These are phyloP conservation scores for Polygonum aviculare DNA, from an alignment of 148 eudicot genomes.

Conservation along the genomic window DNA sequence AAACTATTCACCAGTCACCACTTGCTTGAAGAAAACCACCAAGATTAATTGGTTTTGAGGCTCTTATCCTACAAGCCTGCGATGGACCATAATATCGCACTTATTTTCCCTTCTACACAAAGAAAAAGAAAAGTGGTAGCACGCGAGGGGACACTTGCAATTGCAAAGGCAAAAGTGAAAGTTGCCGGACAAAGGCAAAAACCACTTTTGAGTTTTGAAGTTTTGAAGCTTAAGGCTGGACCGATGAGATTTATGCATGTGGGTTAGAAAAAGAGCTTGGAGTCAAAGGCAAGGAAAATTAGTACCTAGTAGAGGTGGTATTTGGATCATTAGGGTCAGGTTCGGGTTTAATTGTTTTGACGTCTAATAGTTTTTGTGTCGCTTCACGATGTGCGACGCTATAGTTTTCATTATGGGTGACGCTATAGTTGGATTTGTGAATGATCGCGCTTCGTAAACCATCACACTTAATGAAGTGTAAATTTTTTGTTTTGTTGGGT, in stretches of 20 bases:
- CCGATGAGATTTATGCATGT: neutral
- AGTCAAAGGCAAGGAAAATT: neutral
- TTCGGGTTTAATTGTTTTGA: too few relatives aligned
- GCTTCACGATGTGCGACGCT: too few relatives aligned
- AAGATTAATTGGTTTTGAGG: neutral
- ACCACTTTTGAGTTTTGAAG: neutral
- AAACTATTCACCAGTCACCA: too few relatives aligned
- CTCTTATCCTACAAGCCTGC: neutral
- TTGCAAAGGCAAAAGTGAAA: constrained; percentile 1
- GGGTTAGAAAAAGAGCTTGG: neutral
- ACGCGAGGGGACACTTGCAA: constrained; percentile 6
- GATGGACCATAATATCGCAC: neutral
- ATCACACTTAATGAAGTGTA: too few relatives aligned
- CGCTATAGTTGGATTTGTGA: too few relatives aligned
- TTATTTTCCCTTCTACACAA: neutral
- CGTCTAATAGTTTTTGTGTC: too few relatives aligned
- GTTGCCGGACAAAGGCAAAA: neutral
- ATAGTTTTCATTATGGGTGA: too few relatives aligned
- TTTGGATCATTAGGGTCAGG: too few relatives aligned
- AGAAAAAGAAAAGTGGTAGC: neutral
- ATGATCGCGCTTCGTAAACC: too few relatives aligned
- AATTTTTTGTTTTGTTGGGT: too few relatives aligned
- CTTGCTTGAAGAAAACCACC: neutral
- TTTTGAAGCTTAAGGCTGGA: neutral
- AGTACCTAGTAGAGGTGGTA: too few relatives aligned